Base-by-base conservation (phyloP, 306 rosid species). In the Vicia faba region DNA sequence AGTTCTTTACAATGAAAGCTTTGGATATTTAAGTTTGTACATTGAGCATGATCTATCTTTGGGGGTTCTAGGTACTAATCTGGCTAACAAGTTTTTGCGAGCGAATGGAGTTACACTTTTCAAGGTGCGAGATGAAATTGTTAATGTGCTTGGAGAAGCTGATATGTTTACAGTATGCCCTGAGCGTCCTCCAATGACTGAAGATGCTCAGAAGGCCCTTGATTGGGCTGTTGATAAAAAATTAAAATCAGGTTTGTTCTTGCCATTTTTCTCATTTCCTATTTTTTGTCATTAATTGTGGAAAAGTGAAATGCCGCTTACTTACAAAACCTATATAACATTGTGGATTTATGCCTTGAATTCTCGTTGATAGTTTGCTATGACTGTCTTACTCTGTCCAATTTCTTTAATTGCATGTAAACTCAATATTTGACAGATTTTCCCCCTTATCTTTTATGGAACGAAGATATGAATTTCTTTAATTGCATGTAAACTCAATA, bases 181-280 rank as follows among this genome's bases (percentile, higher is more conserved):
- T 3, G 86, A 79, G 83, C 91, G 77, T 81, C 96, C 96, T 61
- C 83, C 84, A 19, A 59, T 83, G 56, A 80, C 89, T 12, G 89
- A 82, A 59, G 92, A 80, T 31, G 91, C 96, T 67, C 96, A 83
- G 76, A 66, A 83, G 69, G 89, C 72, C 40, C 88, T 91, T 61
- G 97, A 91, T 79, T 81, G 84, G 88, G 97, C 92, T 61, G 66
- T 84, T 73, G 89, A 88, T 59, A 62, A 74, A 56, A 84, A 79
- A 61, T 3, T 83, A n/a, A 81, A 83, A 63, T 83, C 87, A 51
- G 92, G 97, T 88, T 65, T 2, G 55, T 79, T 75, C 60, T 62
- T 51, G 66, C 66, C 26, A 3, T 26, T 49, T 74, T 67, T 58
- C 55, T 73, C 13, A 51, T 58, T 60, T 73, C 20, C 20, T 35